Percentiles rank a stretch among this genome's conserved stretches.
Evolutionary conservation across 2,329 filamentous ascomycete genomes (phyloP).

Genomic region (Penicillium sumatraense): DNA sequence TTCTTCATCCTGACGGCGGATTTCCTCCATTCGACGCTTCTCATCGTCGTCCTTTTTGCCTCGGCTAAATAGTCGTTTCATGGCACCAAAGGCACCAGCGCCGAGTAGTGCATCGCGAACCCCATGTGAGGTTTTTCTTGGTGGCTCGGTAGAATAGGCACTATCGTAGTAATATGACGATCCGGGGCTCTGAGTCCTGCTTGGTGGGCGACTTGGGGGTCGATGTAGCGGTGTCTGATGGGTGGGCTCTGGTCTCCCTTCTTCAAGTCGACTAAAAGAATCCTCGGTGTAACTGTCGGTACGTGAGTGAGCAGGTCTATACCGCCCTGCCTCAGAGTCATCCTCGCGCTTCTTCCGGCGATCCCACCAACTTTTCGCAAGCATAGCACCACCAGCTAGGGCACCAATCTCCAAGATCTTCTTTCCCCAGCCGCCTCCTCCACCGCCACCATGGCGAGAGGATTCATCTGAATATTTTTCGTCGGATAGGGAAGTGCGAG

Average conservation of each 20-base stretch:
- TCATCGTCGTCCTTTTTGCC: conserved; percentile 59
- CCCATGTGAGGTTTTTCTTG: conserved; percentile 52
- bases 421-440: conserved; percentile 64
- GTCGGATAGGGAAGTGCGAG: conserved; percentile 64
- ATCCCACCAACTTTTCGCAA: conserved; percentile 64
- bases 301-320: conserved; percentile 57
- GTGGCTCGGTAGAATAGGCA: conserved; percentile 47
- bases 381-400: conserved; percentile 64
- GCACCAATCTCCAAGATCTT: conserved; percentile 66
- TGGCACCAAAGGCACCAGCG: conserved; percentile 66
- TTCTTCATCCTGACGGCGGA: conserved; percentile 56
- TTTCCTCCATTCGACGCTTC: conserved; percentile 62
- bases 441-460: conserved; percentile 39
- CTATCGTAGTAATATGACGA: conserved; percentile 46
- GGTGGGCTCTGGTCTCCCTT: conserved; percentile 55
- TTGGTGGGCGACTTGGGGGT: conserved; percentile 38
- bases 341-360: conserved; percentile 59
- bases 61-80: conserved; percentile 65
- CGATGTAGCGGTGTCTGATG: conserved; percentile 38
- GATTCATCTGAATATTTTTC: conserved; percentile 68
- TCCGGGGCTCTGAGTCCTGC: conserved; percentile 38
- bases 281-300: conserved; percentile 47
- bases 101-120: conserved; percentile 67
- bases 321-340: conserved; percentile 57
- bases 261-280: conserved; percentile 52